Percentiles rank a stretch among this genome's conserved stretches.
phyloP scores from a whole-genome alignment of 441 rosid species.

The Euphorbia corollata region DNA sequence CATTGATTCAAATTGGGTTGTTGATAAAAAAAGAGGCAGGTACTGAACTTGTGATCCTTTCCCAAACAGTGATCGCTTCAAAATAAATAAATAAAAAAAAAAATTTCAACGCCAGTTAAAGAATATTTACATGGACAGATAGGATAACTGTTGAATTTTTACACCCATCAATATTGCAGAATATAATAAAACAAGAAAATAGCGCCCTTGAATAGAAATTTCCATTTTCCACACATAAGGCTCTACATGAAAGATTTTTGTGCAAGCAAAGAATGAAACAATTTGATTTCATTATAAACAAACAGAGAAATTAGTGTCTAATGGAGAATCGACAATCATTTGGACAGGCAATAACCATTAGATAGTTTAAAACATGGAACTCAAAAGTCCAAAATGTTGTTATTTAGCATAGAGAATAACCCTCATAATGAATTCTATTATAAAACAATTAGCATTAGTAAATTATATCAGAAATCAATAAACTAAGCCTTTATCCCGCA shows the following conservation, averaged over 20 bases:
- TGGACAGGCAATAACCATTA: not conserved
- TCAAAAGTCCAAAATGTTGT: not conserved
- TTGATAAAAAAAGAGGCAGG: not conserved
- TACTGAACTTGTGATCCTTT: not conserved
- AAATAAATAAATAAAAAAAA: not conserved
- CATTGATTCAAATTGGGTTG: not conserved
- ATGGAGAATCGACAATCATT: not conserved
- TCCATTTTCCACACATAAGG: not conserved
- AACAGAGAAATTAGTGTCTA: too few relatives aligned
- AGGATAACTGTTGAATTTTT: too few relatives aligned
- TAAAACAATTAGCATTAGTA: not conserved
- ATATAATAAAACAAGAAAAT: not conserved
- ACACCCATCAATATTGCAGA: not conserved
- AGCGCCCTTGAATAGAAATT: not conserved
- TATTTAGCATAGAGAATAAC: not conserved
- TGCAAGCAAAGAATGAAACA: not conserved
- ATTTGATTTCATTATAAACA: not conserved
- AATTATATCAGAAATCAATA: not conserved
- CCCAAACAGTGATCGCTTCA: not conserved
- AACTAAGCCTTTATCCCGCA: too few relatives aligned
- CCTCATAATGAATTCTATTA: not conserved
- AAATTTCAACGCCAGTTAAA: not conserved
- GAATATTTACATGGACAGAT: not conserved
- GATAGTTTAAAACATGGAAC: too few relatives aligned
- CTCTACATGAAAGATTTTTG: not conserved